Evolutionary conservation across 1,139 yeast species (phyloP).

Genomic region (Kodamaea arcana): DNA sequence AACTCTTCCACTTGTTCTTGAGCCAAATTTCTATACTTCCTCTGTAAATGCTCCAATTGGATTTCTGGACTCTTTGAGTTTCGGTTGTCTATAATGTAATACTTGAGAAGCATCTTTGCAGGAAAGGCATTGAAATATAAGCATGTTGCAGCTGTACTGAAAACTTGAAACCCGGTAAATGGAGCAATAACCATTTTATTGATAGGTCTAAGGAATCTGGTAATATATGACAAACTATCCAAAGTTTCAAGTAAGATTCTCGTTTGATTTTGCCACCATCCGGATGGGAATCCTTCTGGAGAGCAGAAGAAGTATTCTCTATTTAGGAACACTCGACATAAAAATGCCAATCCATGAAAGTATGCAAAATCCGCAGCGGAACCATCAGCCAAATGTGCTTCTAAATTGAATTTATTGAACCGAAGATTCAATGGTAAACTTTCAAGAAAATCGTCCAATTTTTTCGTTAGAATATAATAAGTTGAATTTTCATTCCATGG

Average conservation of each 20-base stretch:
- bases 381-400: constrained; percentile 28
- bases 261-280: constrained; percentile 29
- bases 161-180: constrained; percentile 35
- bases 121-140: constrained; percentile 31
- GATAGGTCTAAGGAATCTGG: constrained; percentile 20
- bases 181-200: constrained; percentile 36
- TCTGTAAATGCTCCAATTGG: constrained; percentile 11
- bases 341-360: constrained; percentile 29
- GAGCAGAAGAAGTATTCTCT: constrained; percentile 33
- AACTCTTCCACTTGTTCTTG: constrained; percentile 16
- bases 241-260: constrained; percentile 19
- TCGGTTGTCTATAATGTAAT: constrained; percentile 10
- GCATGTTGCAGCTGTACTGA: constrained; percentile 31
- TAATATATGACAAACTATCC: constrained; percentile 21
- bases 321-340: constrained; percentile 30
- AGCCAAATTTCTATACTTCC: constrained; percentile 19
- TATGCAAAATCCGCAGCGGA: constrained; percentile 34
- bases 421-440: constrained; percentile 21
- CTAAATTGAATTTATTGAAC: constrained; percentile 24
- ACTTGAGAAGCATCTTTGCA: constrained; percentile 22
- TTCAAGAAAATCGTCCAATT: constrained; percentile 18
- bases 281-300: constrained; percentile 24
- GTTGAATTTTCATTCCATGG: constrained; percentile 27
- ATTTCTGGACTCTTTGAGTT: constrained; percentile 4
- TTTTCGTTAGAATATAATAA: constrained; percentile 18